Percentiles rank a stretch among this genome's conserved stretches.
phyloP scores from a whole-genome alignment of 306 rosid species.

The Abrus pulchellus region DNA sequence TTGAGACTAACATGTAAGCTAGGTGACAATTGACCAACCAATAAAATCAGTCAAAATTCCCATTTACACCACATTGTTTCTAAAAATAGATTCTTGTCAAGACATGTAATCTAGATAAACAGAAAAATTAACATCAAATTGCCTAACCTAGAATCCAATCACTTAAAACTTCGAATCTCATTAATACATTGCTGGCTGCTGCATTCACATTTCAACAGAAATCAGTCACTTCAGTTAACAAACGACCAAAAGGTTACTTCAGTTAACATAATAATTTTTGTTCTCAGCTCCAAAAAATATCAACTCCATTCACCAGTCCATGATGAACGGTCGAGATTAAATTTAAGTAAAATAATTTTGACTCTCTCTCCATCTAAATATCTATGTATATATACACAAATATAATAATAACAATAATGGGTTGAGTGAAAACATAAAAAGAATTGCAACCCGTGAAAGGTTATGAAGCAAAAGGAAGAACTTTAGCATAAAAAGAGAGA shows the following conservation, averaged over 20 bases:
- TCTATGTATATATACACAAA: too few relatives aligned
- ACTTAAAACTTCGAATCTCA: neutral
- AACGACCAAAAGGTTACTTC: neutral
- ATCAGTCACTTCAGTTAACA: neutral
- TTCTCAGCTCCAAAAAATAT: too few relatives aligned
- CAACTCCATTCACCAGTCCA: neutral
- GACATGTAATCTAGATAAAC: neutral
- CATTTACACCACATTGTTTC: neutral
- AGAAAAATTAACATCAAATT: neutral
- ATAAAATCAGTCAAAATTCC: neutral
- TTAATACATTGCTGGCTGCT: neutral
- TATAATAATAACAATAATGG: neutral
- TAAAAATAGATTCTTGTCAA: neutral
- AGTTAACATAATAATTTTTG: neutral
- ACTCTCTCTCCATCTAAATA: too few relatives aligned
- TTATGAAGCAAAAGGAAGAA: constrained; percentile 5
- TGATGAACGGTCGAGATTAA: too few relatives aligned
- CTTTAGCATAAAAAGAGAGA: neutral
- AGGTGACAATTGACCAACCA: constrained; percentile 27
- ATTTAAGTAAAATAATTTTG: too few relatives aligned
- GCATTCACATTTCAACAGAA: neutral
- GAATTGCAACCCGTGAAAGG: constrained; percentile 17
- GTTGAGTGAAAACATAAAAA: constrained; percentile 17
- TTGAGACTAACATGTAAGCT: constrained; percentile 17
- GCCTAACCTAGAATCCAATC: neutral